These are phyloP conservation scores for Serpula lacrymans DNA, from an alignment of 768 basidiomycete species.

Conservation along the genomic window DNA sequence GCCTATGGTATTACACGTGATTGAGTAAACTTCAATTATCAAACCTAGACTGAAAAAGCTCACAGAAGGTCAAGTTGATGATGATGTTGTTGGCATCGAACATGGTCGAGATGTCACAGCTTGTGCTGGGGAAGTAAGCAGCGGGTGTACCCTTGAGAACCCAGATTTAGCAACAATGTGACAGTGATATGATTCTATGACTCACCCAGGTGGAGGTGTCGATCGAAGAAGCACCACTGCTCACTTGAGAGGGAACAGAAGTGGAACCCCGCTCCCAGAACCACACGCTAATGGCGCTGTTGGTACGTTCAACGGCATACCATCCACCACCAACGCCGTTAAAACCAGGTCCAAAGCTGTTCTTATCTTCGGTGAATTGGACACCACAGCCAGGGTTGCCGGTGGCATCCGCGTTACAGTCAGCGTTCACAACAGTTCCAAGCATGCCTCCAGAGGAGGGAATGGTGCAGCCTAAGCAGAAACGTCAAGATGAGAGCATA, in stretches of 20 bases:
- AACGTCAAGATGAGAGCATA: neutral
- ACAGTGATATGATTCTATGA: neutral
- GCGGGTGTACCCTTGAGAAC: slow-evolving; percentile 47
- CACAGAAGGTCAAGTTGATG: slow-evolving; percentile 38
- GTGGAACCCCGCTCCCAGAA: slow-evolving; percentile 58
- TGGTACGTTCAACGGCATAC: slow-evolving; percentile 35
- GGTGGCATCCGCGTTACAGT: slow-evolving; percentile 20
- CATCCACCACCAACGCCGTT: slow-evolving; percentile 36
- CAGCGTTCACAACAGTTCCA: slow-evolving; percentile 17
- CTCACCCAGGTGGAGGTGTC: slow-evolving; percentile 55
- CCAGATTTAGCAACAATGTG: neutral
- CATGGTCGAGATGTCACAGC: slow-evolving; percentile 50
- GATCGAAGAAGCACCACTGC: slow-evolving; percentile 35
- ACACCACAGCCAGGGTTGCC: slow-evolving; percentile 33
- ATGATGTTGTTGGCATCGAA: slow-evolving; percentile 57
- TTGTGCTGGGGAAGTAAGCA: slow-evolving; percentile 55
- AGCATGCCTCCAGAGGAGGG: slow-evolving; percentile 7
- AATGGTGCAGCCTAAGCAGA: slow-evolving; percentile 13
- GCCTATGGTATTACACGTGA: slow-evolving; percentile 19
- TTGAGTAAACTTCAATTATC: no score
- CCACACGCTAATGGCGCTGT: slow-evolving; percentile 60
- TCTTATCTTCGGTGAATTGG: neutral
- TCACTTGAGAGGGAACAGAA: slow-evolving; percentile 45
- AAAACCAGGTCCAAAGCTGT: slow-evolving; percentile 17
- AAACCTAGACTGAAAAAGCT: no score